Evolutionary conservation across 345 rosid genomes (phyloP), one percentile per base, ranked within the genome.

Genomic region (Acer saccharum): DNA sequence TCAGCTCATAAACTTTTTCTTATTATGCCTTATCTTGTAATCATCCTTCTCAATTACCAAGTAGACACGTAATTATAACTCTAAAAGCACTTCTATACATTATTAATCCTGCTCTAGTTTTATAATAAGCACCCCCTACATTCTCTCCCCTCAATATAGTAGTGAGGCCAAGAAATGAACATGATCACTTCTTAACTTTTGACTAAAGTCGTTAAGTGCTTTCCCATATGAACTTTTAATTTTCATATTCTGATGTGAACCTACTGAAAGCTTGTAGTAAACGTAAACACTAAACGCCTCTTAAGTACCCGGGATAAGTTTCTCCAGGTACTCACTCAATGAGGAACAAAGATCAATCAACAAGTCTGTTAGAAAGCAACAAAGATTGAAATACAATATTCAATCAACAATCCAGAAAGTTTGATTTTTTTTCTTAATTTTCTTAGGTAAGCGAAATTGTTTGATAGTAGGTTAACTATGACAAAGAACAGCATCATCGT

Each of bases 401-500:
- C 10, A 21, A 44, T 27, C 67, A 18, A 73, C 41, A 13, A 50
- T 25, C 44, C 29, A 35, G 43, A 67, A 62, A 75, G 21, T 55
- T 25, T 77, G 21, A 17, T 32, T 27, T n/a, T 32, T 32, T 29
- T 27, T 32, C 23, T 8, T 43, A 10, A 21, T 74, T 23, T 32
- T 20, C 46, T 25, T 13, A 54, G 23, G 52, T n/a, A 63, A 43
- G 46, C 0, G 46, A 80, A 50, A 65, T 67, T 58, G 50, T 43
- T 44, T 41, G 43, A 35, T 11, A 43, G 27, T 10, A 76, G 20
- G 11, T 72, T 44, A 60, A 58, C 65, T 18, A 14, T 20, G 35
- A 76, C 68, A 44, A 65, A 16, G 71, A 73, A 14, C 50, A 65
- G 63, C 68, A 44, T 63, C 39, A 20, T 60, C 54, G 6, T 35